Percentiles rank a stretch among this genome's conserved stretches.
Conservation (phyloP, 2,329 filamentous ascomycete genomes). For the Cladosporium sp. region DNA sequence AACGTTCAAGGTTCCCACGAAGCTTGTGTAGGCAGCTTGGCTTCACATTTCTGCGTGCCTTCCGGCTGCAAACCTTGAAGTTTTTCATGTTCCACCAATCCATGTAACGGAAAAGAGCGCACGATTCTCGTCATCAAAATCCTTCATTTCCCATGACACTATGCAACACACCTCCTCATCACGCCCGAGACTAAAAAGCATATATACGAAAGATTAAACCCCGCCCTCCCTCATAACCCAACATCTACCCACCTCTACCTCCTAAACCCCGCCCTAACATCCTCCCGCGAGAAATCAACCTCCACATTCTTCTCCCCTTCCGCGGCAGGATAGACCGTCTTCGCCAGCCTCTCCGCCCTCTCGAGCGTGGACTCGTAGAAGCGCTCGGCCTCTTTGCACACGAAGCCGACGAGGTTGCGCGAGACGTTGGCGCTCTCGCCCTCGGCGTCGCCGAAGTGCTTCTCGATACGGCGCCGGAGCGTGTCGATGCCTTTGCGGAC, state of each 20-base stretch:
- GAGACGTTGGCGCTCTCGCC: slow-evolving; percentile 55
- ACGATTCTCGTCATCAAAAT: too few species aligned
- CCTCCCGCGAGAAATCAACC: slow-evolving; percentile 31
- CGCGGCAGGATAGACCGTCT: slow-evolving; percentile 35
- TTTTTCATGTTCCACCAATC: too few species aligned
- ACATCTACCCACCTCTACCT: slow-evolving; percentile 13
- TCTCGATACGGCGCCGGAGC: slow-evolving; percentile 85
- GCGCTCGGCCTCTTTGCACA: slow-evolving; percentile 54
- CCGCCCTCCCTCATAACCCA: neutral
- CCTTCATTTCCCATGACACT: too few species aligned
- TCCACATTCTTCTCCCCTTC: slow-evolving; percentile 39
- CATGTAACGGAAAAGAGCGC: too few species aligned
- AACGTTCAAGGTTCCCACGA: too few species aligned
- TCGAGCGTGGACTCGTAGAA: slow-evolving; percentile 51
- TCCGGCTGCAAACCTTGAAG: too few species aligned
- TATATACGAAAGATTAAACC: neutral
- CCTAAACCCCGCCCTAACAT: slow-evolving; percentile 30
- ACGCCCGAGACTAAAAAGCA: neutral
- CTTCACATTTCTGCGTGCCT: too few species aligned
- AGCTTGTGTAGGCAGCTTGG: too few species aligned
- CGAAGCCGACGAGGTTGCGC: slow-evolving; percentile 52
- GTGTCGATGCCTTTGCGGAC: slow-evolving; percentile 84
- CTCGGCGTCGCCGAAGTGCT: slow-evolving; percentile 90
- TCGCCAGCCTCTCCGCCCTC: slow-evolving; percentile 36
- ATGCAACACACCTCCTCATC: too few species aligned